Conservation (phyloP, 108 stramenopile species). For the Conticribra guillardii region DNA sequence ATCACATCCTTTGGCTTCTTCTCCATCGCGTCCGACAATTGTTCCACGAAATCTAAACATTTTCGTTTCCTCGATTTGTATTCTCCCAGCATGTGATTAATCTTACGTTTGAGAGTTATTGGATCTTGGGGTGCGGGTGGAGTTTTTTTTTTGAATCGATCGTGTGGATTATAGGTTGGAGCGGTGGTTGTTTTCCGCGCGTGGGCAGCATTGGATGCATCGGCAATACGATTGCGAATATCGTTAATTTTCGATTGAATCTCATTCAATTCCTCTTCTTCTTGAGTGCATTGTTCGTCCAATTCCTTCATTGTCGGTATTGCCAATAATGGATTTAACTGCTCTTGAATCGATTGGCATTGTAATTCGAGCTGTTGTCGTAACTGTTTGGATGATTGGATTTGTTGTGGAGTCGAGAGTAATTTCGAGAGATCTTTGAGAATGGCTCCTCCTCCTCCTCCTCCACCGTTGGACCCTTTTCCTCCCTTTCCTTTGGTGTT, state of each 20-base stretch:
- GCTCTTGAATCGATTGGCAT: constrained; percentile 21
- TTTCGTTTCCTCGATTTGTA: constrained; percentile 78
- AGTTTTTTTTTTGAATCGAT: constrained; percentile 7
- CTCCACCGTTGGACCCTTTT: neutral
- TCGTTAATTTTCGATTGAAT: constrained; percentile 41
- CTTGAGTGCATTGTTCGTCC: constrained; percentile 25
- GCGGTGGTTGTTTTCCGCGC: too few relatives aligned
- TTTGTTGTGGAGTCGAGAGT: constrained; percentile 46
- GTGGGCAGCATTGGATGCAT: constrained; percentile 5
- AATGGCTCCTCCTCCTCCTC: constrained; percentile 42
- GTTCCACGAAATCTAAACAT: constrained; percentile 85
- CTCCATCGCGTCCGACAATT: constrained; percentile 88
- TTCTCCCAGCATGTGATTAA: constrained; percentile 76
- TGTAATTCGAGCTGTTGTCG: constrained; percentile 36
- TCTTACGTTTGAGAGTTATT: constrained; percentile 58
- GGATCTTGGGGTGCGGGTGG: constrained; percentile 31
- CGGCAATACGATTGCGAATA: constrained; percentile 27
- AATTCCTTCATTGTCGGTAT: constrained; percentile 69
- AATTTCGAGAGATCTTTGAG: constrained; percentile 27
- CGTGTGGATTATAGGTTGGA: constrained; percentile 2
- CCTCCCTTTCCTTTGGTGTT: neutral
- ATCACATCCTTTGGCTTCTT: constrained; percentile 81
- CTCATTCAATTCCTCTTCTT: constrained; percentile 44
- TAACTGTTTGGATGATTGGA: constrained; percentile 26
- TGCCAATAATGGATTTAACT: constrained; percentile 42